Base-by-base conservation (phyloP, 306 rosid species). In the Cajanus cajan region DNA sequence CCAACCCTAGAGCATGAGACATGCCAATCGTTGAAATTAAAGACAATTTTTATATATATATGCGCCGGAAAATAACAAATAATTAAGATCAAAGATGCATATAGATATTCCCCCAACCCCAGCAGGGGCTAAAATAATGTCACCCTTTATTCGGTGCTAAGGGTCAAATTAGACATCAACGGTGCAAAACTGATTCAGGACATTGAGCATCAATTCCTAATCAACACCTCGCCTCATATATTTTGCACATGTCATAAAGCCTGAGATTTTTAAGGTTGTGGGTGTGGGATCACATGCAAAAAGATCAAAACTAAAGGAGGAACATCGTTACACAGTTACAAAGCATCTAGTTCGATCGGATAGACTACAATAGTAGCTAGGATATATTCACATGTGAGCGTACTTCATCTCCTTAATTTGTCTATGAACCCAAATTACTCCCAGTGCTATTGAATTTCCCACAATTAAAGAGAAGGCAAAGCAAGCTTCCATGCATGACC, bases 211-310 rank as follows among this genome's bases (percentile, higher is more conserved):
- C 62, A 14, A 64, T 76, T 76, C 80, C 12, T 21, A 64, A 36
- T 50, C 6, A 64, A 21, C 73, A 63, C 25, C 24, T 58, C n/a
- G 80, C 41, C 80, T 48, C 51, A 5, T 19, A 18, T 36, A 36
- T 65, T 36, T 54, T 70, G 39, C 55, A 71, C 43, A 45, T 24
- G 66, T 18, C 58, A 62, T 25, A 50, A 48, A 50, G 45, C 14
- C 52, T 34, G 16, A 79, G 73, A 84, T 21, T 70, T 50, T 51
- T 52, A 8, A 68, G 28, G 57, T 24, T 24, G 45, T 57, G 71
- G 73, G 19, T 62, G 62, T 71, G 63, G 31, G 12, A 31, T 84
- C 83, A 72, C 88, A 75, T 85, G 79, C 82, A 36, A 43, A 73
- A 78, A 74, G 48, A 64, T 64, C 65, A 8, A 77, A 50, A 54